Conservation (phyloP, 139 green algal species). For the Coccomyxa sp. region DNA sequence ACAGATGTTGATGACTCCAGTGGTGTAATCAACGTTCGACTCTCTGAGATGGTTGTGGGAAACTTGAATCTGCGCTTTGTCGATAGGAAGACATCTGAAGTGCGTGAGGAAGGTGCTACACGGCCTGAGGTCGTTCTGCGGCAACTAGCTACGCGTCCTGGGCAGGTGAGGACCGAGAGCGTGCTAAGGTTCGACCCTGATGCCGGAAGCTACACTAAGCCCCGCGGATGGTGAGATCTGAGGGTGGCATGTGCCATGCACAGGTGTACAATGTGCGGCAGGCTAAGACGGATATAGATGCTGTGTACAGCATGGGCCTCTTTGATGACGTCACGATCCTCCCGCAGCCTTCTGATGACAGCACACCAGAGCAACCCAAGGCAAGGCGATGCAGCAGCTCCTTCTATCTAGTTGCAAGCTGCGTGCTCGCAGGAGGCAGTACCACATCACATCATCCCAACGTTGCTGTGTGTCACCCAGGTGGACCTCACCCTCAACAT, state of each 20-base stretch:
- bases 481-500: constrained; percentile 86
- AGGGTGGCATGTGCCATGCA: neutral
- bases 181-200: no score
- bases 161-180: constrained; percentile 33
- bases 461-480: constrained; percentile 20
- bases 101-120: constrained; percentile 63
- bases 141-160: constrained; percentile 68
- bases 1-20: constrained; percentile 49
- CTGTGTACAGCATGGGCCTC: constrained; percentile 87
- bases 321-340: constrained; percentile 94
- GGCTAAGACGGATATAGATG: constrained; percentile 80
- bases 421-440: no score
- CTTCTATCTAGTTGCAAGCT: no score
- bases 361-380: constrained; percentile 50
- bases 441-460: no score
- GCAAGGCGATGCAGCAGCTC: constrained; percentile 3
- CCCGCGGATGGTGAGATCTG: neutral
- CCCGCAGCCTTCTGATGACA: constrained; percentile 71
- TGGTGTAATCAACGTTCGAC: constrained; percentile 36
- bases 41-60: constrained; percentile 74
- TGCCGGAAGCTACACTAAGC: no score
- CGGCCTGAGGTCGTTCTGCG: constrained; percentile 71
- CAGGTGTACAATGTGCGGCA: constrained; percentile 75
- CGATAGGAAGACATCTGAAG: constrained; percentile 70
- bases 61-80: constrained; percentile 69